Evolutionary conservation across 164 flowering plant genomes (phyloP), one percentile per base, ranked within the genome.

Genomic region (Cinnamomum chago): DNA sequence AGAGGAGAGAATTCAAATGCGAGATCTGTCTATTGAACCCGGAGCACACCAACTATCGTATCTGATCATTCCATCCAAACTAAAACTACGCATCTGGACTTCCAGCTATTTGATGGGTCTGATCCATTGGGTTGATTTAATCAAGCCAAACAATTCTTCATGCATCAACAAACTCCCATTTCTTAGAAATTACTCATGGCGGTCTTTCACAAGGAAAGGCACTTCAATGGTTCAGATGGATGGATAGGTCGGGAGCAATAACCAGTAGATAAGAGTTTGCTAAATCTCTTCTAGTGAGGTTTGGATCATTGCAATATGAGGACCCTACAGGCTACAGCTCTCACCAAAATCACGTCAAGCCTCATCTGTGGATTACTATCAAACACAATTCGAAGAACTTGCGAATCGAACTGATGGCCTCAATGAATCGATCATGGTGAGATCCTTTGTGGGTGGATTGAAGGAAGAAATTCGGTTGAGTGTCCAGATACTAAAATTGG

Each of bases 391-490:
- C 14, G 50, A 71, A 25, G 30, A 12, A 15, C 73, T 51, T 40
- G 64, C 51, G 0, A 51, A 71, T 55, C 33, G 50, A 20, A 22
- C 40, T 3, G 20, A 25, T 18, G 66, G 66, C 23, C 22, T 62
- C 2, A 62, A 9, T 0, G 27, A 62, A 62, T 3, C 11, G 2
- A 18, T 62, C 14, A 62, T 62, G 66, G 66, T 24, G 12, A 62
- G 66, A 5, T 62, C 1, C 22, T 62, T 71, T 58, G 14, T 71
- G 5, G 33, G 65, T 11, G 73, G 65, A 18, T 58, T 55, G 1
- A 25, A 71, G 47, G 73, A 52, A 6, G 73, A 71, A 9, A 71
- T 71, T 23, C 2, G 40, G 20, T 7, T 71, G 27, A 52, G 58
- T 24, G 65, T 33, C 35, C 35, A 33, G 35, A 33, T 27, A 33